phyloP scores from a whole-genome alignment of 441 rosid species.

The California macrophylla region DNA sequence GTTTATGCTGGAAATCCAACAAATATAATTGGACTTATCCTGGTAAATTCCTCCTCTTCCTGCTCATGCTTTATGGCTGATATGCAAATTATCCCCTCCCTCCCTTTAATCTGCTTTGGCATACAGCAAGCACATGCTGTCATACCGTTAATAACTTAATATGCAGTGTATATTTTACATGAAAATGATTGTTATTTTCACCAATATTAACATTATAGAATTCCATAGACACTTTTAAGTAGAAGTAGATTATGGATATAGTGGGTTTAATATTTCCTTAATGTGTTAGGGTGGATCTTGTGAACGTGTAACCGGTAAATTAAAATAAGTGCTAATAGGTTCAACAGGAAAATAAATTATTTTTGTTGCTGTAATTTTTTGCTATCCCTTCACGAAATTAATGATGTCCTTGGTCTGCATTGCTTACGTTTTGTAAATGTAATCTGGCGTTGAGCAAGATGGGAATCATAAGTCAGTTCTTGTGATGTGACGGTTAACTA shows the following conservation, averaged over 20 bases:
- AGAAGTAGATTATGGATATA: background rate
- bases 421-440: background rate
- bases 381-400: background rate
- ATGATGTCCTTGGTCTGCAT: background rate
- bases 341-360: background rate
- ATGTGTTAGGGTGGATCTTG: background rate
- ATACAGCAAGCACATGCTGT: background rate
- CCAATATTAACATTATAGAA: background rate
- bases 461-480: background rate
- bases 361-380: background rate
- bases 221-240: background rate
- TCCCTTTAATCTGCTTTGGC: background rate
- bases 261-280: background rate
- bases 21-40: constrained; percentile 73
- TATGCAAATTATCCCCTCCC: background rate
- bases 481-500: background rate
- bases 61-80: background rate
- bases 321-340: background rate
- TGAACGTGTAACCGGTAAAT: background rate
- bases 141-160: background rate
- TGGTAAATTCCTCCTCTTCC: constrained; percentile 31
- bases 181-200: background rate
- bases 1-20: constrained; percentile 65
- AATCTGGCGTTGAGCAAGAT: background rate
- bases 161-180: background rate